Conservation (phyloP, 768 basidiomycete species). For the Lactarius indigo region DNA sequence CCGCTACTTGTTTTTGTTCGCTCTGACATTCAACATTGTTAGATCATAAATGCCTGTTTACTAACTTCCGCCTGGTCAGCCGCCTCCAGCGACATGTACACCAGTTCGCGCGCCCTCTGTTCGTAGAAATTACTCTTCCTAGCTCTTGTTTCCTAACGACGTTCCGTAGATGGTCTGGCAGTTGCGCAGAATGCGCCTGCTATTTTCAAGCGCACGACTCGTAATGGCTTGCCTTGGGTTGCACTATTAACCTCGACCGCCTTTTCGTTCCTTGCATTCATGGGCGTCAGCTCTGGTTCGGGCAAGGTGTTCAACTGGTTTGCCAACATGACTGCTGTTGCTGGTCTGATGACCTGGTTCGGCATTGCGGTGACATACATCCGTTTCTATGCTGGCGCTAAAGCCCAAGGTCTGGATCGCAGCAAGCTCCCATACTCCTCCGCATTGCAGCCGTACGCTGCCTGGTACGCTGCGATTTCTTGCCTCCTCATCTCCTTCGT, state of each 20-base stretch:
- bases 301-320: constrained; percentile 80
- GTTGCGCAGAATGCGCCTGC: constrained; percentile 74
- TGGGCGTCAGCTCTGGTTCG: constrained; percentile 66
- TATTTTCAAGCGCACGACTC: constrained; percentile 67
- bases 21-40: not conserved
- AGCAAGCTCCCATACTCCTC: constrained; percentile 65
- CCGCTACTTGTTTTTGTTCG: not conserved
- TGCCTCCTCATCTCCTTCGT: constrained; percentile 58
- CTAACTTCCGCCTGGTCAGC: constrained; percentile 82
- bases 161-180: constrained; percentile 70
- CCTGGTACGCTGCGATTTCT: constrained; percentile 45
- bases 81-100: constrained; percentile 87
- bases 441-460: constrained; percentile 66
- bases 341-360: constrained; percentile 46
- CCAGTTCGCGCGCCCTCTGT: constrained; percentile 84
- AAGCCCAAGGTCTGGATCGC: constrained; percentile 75
- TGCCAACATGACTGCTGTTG: constrained; percentile 52
- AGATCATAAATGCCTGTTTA: constrained; percentile 33
- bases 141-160: constrained; percentile 6
- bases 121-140: constrained; percentile 30
- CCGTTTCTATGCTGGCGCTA: constrained; percentile 78
- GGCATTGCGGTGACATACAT: constrained; percentile 47
- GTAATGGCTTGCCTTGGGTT: constrained; percentile 71
- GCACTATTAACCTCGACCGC: constrained; percentile 62
- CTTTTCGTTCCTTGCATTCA: constrained; percentile 73